phyloP scores from a whole-genome alignment of 2,329 filamentous ascomycete genomes.

The Thermothelomyces thermophilus region DNA sequence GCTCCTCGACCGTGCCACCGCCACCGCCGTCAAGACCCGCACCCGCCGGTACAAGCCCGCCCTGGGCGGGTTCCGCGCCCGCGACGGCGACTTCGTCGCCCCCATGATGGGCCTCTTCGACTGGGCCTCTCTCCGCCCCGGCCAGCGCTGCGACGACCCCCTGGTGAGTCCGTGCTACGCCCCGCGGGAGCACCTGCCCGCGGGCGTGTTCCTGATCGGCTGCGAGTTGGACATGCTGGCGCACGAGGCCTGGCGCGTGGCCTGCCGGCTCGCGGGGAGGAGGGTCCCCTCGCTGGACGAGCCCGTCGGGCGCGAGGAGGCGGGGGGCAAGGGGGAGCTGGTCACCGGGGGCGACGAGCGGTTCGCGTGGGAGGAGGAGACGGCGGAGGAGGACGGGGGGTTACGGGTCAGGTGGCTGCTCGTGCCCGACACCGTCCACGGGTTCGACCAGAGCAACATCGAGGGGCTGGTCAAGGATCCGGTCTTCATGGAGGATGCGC shows the following conservation, averaged over 20 bases:
- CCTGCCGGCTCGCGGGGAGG: conserved; percentile 31
- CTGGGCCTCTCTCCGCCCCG: conserved; percentile 37
- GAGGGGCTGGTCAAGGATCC: conserved; percentile 19
- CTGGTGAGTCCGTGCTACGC: conserved; percentile 36
- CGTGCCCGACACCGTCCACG: conserved; percentile 30
- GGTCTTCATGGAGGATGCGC: conserved; percentile 22
- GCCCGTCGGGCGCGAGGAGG: conserved; percentile 27
- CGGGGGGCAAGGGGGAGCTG: conserved; percentile 20
- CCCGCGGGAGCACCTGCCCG: conserved; percentile 32
- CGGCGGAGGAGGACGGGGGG: conserved; percentile 17
- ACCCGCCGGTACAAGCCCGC: conserved; percentile 33
- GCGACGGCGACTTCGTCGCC: conserved; percentile 26
- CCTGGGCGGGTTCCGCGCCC: conserved; percentile 27
- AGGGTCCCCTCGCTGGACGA: conserved; percentile 25
- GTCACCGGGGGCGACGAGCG: conserved; percentile 27
- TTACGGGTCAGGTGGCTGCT: conserved; percentile 28
- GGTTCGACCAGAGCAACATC: conserved; percentile 26
- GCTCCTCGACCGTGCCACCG: conserved; percentile 35
- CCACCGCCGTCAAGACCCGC: conserved; percentile 26
- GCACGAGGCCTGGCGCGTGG: conserved; percentile 36
- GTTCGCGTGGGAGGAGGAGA: conserved; percentile 25
- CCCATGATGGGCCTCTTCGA: conserved; percentile 30
- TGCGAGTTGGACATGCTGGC: conserved; percentile 42
- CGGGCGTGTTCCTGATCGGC: conserved; percentile 37
- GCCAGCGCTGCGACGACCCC: conserved; percentile 32